These are phyloP conservation scores for Rosa lucieae DNA, from an alignment of 306 rosid genomes.

Conservation along the genomic window DNA sequence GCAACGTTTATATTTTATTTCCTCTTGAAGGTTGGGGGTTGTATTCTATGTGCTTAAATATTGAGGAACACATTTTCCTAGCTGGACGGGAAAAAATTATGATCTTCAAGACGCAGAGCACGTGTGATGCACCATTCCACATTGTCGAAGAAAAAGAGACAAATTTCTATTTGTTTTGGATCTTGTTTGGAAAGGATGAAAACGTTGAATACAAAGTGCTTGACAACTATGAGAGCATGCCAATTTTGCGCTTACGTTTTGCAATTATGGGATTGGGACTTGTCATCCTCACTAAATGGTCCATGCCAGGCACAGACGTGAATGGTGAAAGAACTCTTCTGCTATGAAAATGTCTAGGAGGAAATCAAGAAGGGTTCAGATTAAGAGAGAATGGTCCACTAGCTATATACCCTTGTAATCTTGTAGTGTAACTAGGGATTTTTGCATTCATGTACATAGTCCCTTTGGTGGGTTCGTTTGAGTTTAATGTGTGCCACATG, in stretches of 20 bases:
- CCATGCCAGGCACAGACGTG: conserved; percentile 18
- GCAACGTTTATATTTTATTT: background rate
- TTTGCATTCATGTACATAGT: background rate
- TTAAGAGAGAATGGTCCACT: conserved; percentile 7
- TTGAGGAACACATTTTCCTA: conserved; percentile 49
- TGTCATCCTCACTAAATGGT: conserved; percentile 18
- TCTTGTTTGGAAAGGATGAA: conserved; percentile 37
- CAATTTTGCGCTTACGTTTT: conserved; percentile 14
- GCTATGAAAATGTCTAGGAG: background rate
- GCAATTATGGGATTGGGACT: conserved; percentile 36
- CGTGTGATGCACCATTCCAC: conserved; percentile 55
- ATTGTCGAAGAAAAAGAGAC: conserved; percentile 45
- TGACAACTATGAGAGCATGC: conserved; percentile 15
- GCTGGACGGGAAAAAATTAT: conserved; percentile 29
- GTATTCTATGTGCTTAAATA: conserved; percentile 12
- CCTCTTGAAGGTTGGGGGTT: background rate
- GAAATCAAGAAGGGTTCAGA: background rate
- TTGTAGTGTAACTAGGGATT: background rate
- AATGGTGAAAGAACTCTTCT: background rate
- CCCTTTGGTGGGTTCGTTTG: conserved; percentile 2
- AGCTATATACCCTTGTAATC: background rate
- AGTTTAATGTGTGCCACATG: background rate
- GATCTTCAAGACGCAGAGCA: conserved; percentile 42
- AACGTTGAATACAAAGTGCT: conserved; percentile 14
- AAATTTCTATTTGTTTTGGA: conserved; percentile 26